A percentile compares a stretch with the other conserved stretches of the same genome.
Evolutionary conservation across 371 early-diverging fungal genomes (phyloP).

Genomic region (Umbelopsis sp.): DNA sequence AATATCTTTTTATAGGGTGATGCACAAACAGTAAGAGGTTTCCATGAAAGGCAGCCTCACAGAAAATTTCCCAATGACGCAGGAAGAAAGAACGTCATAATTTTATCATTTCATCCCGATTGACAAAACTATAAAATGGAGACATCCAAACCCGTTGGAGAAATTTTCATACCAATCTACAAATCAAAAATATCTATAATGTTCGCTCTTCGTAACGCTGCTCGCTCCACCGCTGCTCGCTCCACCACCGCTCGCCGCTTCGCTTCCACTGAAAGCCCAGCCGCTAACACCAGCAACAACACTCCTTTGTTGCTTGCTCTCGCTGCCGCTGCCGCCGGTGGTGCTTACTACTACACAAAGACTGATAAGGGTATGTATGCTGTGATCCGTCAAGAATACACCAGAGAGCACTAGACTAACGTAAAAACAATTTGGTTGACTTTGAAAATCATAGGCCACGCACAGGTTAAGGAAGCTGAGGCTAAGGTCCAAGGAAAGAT

Average conservation of each 20-base stretch:
- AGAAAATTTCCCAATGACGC: background rate
- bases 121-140: background rate
- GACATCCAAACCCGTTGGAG: background rate
- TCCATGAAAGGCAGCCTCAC: background rate
- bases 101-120: background rate
- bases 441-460: background rate
- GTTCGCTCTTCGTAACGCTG: slow-evolving; percentile 14
- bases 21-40: too few relatives aligned
- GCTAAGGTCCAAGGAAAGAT: slow-evolving; percentile 16
- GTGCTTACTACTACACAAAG: slow-evolving; percentile 13
- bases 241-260: slow-evolving; percentile 13
- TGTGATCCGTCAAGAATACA: too few relatives aligned
- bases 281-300: slow-evolving; percentile 4
- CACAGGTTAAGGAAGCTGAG: slow-evolving; percentile 9
- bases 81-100: slow-evolving; percentile 2
- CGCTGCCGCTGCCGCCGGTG: slow-evolving; percentile 1
- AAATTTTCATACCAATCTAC: background rate
- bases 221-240: background rate
- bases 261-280: background rate
- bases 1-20: background rate
- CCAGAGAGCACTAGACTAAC: too few relatives aligned
- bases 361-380: slow-evolving; percentile 9
- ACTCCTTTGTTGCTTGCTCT: background rate
- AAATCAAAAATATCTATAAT: background rate
- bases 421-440: too few relatives aligned